Evolutionary conservation across 768 basidiomycete species (phyloP), one percentile per base, ranked within the genome.

Genomic region (Podaxis pistillaris): DNA sequence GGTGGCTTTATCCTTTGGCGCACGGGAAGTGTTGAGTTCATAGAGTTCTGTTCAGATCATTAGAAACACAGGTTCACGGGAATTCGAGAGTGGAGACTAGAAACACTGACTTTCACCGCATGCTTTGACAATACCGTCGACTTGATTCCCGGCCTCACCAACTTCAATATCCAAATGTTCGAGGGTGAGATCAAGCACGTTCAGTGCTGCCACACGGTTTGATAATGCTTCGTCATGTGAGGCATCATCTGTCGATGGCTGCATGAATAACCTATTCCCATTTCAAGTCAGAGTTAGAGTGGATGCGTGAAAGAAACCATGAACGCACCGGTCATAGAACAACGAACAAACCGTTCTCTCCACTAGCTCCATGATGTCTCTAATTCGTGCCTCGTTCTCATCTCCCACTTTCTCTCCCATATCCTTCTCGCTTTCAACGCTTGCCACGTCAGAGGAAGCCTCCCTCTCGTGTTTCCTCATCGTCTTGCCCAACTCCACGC

Each of bases 171-270:
- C 96, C 1, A 99, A 84, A 75, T 98, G 95, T 41, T 90, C 89
- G 9, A 98, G 78, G 1, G 88, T 83, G 0, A 99, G 79, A 72
- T 98, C 96, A 1, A 98, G 80, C 81, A 95, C 85, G 67, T 96
- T 95, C 50, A 99, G 79, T 1, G 95, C 96, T 13, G 94, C 93
- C 15, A 98, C 88, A 4, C 96, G 86, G 69, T 87, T 91, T 0
- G 94, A 87, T 3, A 99, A 78, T 0, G 93, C 90, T 68, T 93
- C 93, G 71, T 99, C 95, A 70, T 97, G 96, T 1, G 88, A 88
- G 0, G 84, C 79, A 68, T 99, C 96, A 19, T 84, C 84, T 1
- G 86, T 80, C 1, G 76, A 72, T 3, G 81, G 76, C n/a, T 90
- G 92, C 57, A 87, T 83, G 75, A 94, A 97, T 4, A 97, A 68